Conservation (phyloP, 2,329 filamentous ascomycete species). For the Fusarium sp. region DNA sequence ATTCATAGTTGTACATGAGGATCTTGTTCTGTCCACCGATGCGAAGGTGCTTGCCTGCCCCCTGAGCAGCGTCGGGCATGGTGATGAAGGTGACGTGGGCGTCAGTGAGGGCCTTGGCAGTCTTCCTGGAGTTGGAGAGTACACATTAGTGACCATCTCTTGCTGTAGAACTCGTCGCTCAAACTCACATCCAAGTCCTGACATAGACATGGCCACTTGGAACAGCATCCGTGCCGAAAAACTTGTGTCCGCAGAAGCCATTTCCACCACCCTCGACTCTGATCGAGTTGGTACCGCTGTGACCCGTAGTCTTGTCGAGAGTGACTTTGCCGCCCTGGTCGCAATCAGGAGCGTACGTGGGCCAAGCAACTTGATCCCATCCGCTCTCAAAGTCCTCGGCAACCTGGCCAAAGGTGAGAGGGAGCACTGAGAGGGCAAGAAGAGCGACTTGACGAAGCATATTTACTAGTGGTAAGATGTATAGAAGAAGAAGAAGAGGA, state of each 20-base stretch:
- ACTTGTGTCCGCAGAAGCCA: slow-evolving; percentile 67
- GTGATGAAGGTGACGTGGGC: slow-evolving; percentile 71
- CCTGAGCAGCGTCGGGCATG: slow-evolving; percentile 67
- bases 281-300: slow-evolving; percentile 65
- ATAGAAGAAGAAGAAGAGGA: no score
- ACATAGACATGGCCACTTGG: slow-evolving; percentile 67
- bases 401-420: slow-evolving; percentile 61
- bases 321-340: slow-evolving; percentile 66
- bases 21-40: slow-evolving; percentile 69
- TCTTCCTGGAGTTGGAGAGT: slow-evolving; percentile 55
- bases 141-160: not conserved
- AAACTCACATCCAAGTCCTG: slow-evolving; percentile 62
- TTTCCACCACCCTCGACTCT: slow-evolving; percentile 59
- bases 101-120: slow-evolving; percentile 64
- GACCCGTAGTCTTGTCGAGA: slow-evolving; percentile 64
- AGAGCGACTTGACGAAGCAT: slow-evolving; percentile 52
- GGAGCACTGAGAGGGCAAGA: slow-evolving; percentile 57
- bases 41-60: slow-evolving; percentile 66
- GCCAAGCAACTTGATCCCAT: slow-evolving; percentile 66
- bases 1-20: slow-evolving; percentile 71
- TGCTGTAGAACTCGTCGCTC: not conserved
- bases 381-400: slow-evolving; percentile 66
- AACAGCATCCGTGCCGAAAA: slow-evolving; percentile 66
- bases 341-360: slow-evolving; percentile 67
- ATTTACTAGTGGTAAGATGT: slow-evolving; percentile 1